Evolutionary conservation across 2,329 filamentous ascomycete species (phyloP), one percentile per base, ranked within the genome.

Genomic region (Diaporthe sp.): DNA sequence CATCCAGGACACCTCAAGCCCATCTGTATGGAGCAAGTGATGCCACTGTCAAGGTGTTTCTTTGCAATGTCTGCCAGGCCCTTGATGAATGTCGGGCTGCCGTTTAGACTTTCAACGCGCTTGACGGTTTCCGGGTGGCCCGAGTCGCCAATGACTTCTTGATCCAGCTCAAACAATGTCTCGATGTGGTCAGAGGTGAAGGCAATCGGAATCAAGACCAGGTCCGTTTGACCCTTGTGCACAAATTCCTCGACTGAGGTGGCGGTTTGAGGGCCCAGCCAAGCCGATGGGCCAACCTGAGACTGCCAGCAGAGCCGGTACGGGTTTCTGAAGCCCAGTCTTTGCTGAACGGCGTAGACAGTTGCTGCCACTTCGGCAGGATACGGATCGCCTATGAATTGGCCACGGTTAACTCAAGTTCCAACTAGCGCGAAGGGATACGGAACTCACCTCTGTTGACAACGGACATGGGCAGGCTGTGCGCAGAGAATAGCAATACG

Each of bases 121-220:
- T 97, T 98, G 78, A 99, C 92, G 0, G 92, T 93, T 44, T 96
- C 95, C 0, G 91, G 86, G 80, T 94, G 91, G 19, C 94, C 92
- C 1, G 91, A 95, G 84, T 98, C 96, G 75, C 95, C 94, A 81
- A 99, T 98, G 53, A 99, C 95, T 85, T 99, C 97, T 80, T 95
- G 89, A 83, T 99, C 97, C 71, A 99, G 87, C 84, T 99, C 97
- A 83, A 93, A 98, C 0, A 99, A 88, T 0, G 97, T 99, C 86
- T 99, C 97, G 79, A 99, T 99, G 83, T 99, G 97, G 81, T 99
- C 97, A n/a, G 95, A 98, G 0, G 97, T 99, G 83, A 99, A 99
- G 8, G 97, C 97, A 78, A 99, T 97, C 0, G 97, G 97, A 74
- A 99, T 95, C 9, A 99, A 88, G 1, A 98, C 89, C 73, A 99